Base-by-base conservation (phyloP, 352 stramenopile species). In the Phytophthora sansomeana region DNA sequence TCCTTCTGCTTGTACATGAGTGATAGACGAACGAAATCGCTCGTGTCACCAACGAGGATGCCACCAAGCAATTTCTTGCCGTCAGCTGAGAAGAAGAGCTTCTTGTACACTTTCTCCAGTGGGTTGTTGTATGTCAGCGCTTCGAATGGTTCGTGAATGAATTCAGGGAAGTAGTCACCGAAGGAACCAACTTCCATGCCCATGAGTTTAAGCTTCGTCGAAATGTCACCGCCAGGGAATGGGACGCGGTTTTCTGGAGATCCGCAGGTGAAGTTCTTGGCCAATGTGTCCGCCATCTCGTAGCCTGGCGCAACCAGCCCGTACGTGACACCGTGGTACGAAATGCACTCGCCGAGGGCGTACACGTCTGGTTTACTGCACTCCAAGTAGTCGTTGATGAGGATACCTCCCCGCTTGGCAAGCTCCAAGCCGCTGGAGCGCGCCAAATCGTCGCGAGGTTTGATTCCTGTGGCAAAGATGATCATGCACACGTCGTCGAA, bases 201-300 rank as follows among this genome's bases (percentile, higher is more conserved):
- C 75, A 98, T 92, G 43, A 98, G 83, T 74, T 98, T 98, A 44
- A 98, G 82, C 69, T 98, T 98, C 11, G 93, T 98, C 1, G 88
- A 97, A 64, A 97, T 85, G 71, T 98, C 92, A 16, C 86, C 89
- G 48, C 91, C 89, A 1, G 72, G 90, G 74, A 97, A 98, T 7
- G 70, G 49, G 29, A 83, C 74, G 5, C 72, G 62, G 33, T 88
- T 67, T 9, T 63, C 43, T 17, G 17, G 32, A 3, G 53, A 63
- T 26, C 24, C 28, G 35, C 59, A 63, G 0, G 85, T 80, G 17
- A 98, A 68, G 60, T 92, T 87, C 63, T 96, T 95, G 13, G 93
- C 87, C 46, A 93, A 78, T 11, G 89, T 86, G 56, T 92, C 87
- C 2, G 93, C 91, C 92, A 98, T 98, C 38, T 93, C 83, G 73